A percentile compares a stretch with the other conserved stretches of the same genome.
These are phyloP conservation scores for Isabelozyma pseudorhagii DNA, from an alignment of 805 yeast species.

Conservation along the genomic window DNA sequence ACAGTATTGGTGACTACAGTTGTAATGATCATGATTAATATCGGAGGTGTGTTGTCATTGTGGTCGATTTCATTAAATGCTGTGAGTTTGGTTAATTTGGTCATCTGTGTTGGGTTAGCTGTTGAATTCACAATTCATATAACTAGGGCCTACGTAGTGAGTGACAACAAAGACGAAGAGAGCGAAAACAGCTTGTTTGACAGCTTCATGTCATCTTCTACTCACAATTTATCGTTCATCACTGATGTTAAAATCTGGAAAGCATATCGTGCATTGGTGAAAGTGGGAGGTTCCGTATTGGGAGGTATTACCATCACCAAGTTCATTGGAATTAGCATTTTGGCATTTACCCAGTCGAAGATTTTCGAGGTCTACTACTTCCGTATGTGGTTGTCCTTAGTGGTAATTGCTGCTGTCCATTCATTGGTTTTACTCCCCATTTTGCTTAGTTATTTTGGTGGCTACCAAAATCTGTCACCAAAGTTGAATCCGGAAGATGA, in stretches of 20 bases:
- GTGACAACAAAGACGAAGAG: constrained; percentile 23
- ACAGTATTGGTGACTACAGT: constrained; percentile 56
- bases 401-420: constrained; percentile 74
- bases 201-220: constrained; percentile 10
- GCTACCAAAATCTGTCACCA: background rate
- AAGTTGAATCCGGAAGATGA: background rate
- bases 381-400: constrained; percentile 88
- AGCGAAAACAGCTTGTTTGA: constrained; percentile 11
- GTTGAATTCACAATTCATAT: constrained; percentile 93
- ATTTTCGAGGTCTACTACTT: constrained; percentile 91
- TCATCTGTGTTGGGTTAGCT: constrained; percentile 90
- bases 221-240: background rate
- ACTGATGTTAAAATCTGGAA: constrained; percentile 14
- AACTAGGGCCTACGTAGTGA: constrained; percentile 67
- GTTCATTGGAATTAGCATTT: constrained; percentile 78
- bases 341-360: constrained; percentile 83
- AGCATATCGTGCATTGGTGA: constrained; percentile 59
- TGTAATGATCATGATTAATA: constrained; percentile 59
- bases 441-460: constrained; percentile 47
- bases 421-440: constrained; percentile 79
- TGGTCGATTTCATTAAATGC: constrained; percentile 83
- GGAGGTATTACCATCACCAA: constrained; percentile 91
- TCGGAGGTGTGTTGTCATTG: constrained; percentile 76
- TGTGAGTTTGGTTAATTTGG: constrained; percentile 79
- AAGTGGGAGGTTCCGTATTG: constrained; percentile 87